Evolutionary conservation across 2,329 filamentous ascomycete genomes (phyloP).

Genomic region (Clarireedia paspali): DNA sequence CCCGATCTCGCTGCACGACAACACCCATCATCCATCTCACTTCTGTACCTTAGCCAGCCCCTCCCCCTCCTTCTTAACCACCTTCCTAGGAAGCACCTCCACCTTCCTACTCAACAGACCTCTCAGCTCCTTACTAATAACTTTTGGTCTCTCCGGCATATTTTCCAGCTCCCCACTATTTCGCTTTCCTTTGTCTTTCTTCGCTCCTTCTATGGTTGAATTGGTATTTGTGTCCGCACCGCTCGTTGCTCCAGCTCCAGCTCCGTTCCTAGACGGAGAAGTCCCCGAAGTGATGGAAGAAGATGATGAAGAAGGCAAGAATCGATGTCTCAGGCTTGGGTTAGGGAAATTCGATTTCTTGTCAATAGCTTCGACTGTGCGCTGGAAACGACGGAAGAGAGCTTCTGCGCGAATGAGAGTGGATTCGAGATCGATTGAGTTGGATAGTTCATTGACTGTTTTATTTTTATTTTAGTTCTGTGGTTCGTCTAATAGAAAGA

Average conservation of each 20-base stretch:
- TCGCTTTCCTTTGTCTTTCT: conserved; percentile 8
- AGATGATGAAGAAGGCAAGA: conserved; percentile 1
- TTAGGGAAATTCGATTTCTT: conserved; percentile 80
- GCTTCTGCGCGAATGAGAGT: conserved; percentile 83
- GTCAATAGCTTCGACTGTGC: conserved; percentile 84
- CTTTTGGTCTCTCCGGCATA: conserved; percentile 31
- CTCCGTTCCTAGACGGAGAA: background rate
- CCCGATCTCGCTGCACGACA: too few relatives aligned
- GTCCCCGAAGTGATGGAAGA: background rate
- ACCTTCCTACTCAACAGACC: conserved; percentile 53
- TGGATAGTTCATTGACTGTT: conserved; percentile 86
- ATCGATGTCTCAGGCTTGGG: conserved; percentile 33
- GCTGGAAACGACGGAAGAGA: conserved; percentile 80
- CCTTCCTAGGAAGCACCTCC: conserved; percentile 26
- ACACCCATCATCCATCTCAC: background rate
- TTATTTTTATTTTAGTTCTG: background rate
- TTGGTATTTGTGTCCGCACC: conserved; percentile 11
- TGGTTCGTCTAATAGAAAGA: background rate
- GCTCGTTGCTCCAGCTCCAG: background rate
- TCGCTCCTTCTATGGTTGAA: conserved; percentile 21
- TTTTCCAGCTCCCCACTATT: conserved; percentile 22
- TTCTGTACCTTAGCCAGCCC: conserved; percentile 13
- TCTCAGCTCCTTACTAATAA: conserved; percentile 58
- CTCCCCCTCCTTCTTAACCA: conserved; percentile 29
- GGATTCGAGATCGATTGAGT: conserved; percentile 81